Base-by-base conservation (phyloP, 352 stramenopile genomes). In the Pilasporangium apinafurcum region DNA sequence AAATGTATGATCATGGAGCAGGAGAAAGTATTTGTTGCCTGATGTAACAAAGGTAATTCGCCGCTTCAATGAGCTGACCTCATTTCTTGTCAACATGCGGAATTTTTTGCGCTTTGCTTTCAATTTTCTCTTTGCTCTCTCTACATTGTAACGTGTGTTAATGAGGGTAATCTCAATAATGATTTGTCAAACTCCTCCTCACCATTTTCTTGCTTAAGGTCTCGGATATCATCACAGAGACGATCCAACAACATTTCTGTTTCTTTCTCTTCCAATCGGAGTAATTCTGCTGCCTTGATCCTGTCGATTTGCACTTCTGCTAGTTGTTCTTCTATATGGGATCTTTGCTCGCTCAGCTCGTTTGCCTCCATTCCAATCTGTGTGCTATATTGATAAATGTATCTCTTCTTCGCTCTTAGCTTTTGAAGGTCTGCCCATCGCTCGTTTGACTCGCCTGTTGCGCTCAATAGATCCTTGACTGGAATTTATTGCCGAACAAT, bases 41-140 rank as follows among this genome's bases (percentile, higher is more conserved):
- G 51, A 62, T 8, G 42, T 54, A 21, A 76, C 47, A 22, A 70
- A 73, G 8, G 42, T 34, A 17, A 75, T 67, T 8, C 60, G 48
- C 29, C 55, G 51, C 18, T 62, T 72, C 10, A 81, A 41, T 1
- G 65, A 78, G 29, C 40, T 50, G 25, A 71, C 68, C 40, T 81
- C 62, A 31, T 74, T 70, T 28, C 67, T 74, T 7, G 53, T 59
- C 40, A 76, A 73, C 14, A 60, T 35, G 2, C 62, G 59, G 48
- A 65, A 62, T 22, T 66, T 78, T 30, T 59, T 76, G 27, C 60
- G 53, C 37, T 81, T 76, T 4, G 44, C 40, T 27, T 76, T 74
- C 17, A 81, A 37, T 31, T 76, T 75, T 14, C 37, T 27, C 36
- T 65, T 48, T 8, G 66, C 38, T 17, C 62, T 62, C 43, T 48